Conservation (phyloP, 306 rosid species). For the Gleditsia sinensis region DNA sequence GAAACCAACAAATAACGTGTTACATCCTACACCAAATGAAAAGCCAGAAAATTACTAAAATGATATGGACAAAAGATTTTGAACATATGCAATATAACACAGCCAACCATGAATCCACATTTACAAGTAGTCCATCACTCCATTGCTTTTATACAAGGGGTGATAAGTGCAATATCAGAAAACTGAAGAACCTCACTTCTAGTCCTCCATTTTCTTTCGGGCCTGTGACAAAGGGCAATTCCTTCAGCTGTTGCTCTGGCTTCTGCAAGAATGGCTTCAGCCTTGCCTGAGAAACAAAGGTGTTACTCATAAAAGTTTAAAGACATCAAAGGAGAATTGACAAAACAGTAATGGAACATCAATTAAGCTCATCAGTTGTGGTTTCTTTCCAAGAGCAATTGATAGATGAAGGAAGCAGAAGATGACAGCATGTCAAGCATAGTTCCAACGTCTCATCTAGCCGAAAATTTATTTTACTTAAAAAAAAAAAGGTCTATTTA, state of each 20-base stretch:
- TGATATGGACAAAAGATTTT: neutral
- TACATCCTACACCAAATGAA: neutral
- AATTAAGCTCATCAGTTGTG: slow-evolving; percentile 5
- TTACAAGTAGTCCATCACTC: neutral
- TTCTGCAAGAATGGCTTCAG: slow-evolving; percentile 88
- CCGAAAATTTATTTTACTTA: slow-evolving; percentile 3
- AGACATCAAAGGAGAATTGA: slow-evolving; percentile 28
- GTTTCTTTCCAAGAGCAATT: slow-evolving; percentile 1
- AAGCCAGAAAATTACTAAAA: neutral
- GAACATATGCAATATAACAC: neutral
- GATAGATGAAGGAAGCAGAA: slow-evolving; percentile 25
- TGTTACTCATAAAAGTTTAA: slow-evolving; percentile 20
- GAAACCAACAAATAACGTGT: neutral
- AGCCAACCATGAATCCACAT: neutral
- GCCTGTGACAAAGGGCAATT: slow-evolving; percentile 62
- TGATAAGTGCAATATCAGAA: slow-evolving; percentile 15
- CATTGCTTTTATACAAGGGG: no score
- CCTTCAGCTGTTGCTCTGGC: slow-evolving; percentile 93
- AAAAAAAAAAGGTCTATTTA: slow-evolving; percentile 15
- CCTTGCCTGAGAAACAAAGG: slow-evolving; percentile 71
- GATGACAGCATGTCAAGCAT: slow-evolving; percentile 24
- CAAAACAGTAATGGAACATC: slow-evolving; percentile 27
- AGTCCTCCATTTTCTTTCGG: slow-evolving; percentile 80
- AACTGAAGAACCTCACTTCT: slow-evolving; percentile 64
- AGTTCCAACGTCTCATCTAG: slow-evolving; percentile 18